Conservation (phyloP, 1,139 yeast species). For the Hyphopichia fennica region DNA sequence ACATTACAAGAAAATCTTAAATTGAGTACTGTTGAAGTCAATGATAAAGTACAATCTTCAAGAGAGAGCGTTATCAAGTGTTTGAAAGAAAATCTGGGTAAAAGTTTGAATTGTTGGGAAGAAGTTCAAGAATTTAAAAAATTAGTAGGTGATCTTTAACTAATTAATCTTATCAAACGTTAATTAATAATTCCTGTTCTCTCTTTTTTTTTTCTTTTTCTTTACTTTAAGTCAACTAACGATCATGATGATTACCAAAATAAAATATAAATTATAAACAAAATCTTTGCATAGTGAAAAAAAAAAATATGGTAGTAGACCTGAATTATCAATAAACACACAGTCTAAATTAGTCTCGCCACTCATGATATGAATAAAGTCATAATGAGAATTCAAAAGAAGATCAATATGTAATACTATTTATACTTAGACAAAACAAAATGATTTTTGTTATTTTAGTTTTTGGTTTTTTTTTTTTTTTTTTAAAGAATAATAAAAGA, state of each 20-base stretch:
- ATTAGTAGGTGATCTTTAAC: slow-evolving; percentile 37
- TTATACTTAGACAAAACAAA: too few species aligned
- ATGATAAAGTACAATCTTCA: slow-evolving; percentile 36
- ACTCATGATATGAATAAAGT: too few species aligned
- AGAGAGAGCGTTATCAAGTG: slow-evolving; percentile 66
- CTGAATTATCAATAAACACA: too few species aligned
- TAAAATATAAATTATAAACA: neutral
- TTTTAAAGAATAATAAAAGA: neutral
- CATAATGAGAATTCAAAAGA: too few species aligned
- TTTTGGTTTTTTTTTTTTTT: too few species aligned
- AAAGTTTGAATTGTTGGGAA: slow-evolving; percentile 85
- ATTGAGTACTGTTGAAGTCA: slow-evolving; percentile 38
- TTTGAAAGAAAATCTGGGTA: slow-evolving; percentile 65
- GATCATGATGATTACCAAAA: neutral
- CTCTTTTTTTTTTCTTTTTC: too few species aligned
- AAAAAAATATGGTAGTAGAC: neutral
- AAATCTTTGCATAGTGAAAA: neutral
- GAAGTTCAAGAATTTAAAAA: slow-evolving; percentile 75
- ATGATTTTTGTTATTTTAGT: too few species aligned
- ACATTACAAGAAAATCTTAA: slow-evolving; percentile 50
- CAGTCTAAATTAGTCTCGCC: too few species aligned
- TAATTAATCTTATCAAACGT: too few species aligned
- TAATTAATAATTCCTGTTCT: neutral
- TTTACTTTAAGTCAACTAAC: neutral
- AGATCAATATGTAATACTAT: too few species aligned